Base-by-base conservation (phyloP, 176 grass and related monocot genomes). In the Pharus latifolius region DNA sequence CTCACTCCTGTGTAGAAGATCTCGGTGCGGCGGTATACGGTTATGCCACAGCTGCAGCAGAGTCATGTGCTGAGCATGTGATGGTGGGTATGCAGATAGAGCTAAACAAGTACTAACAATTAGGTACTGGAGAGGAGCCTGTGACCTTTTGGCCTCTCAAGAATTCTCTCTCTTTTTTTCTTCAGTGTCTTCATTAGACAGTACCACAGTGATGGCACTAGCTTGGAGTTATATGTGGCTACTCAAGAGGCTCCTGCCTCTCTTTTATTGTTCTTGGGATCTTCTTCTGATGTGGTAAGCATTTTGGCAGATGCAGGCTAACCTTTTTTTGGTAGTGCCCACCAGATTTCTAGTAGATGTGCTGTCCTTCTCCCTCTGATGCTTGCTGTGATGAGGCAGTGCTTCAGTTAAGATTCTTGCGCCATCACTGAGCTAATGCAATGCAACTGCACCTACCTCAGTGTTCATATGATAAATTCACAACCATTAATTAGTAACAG, bases 281-380 rank as follows among this genome's bases (percentile, higher is more conserved):
- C 80, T 79, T 35, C 43, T 31, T 77, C 28, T 73, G 67, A 52
- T 53, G 46, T 22, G 56, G 69, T 49, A 63, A 69, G 63, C 49
- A 34, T 85, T 75, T 80, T 19, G 83, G 83, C 77, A 75, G 70
- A 70, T 49, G 83, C 70, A 75, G 48, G 54, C 6, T 80, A 80
- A 76, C 70, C 83, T 85, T 80, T 85, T 80, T 80, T 85, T 52
- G 63, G 76, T 80, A 79, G 70, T 56, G 76, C 70, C 83, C 76
- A 69, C 83, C 70, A 80, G 76, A 85, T 69, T 52, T 59, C 52
- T 48, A 59, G 61, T 28, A 67, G 75, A 74, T 50, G 75, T 33
- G 68, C 53, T 50, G 75, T 79, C 74, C 82, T 67, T 52, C 43
- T 17, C 42, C 22, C 76, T 45, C 44, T 29, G 24, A 24, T 38